Conservation (phyloP, 1,284 basidiomycete species). For the Ceratobasidium sp. region DNA sequence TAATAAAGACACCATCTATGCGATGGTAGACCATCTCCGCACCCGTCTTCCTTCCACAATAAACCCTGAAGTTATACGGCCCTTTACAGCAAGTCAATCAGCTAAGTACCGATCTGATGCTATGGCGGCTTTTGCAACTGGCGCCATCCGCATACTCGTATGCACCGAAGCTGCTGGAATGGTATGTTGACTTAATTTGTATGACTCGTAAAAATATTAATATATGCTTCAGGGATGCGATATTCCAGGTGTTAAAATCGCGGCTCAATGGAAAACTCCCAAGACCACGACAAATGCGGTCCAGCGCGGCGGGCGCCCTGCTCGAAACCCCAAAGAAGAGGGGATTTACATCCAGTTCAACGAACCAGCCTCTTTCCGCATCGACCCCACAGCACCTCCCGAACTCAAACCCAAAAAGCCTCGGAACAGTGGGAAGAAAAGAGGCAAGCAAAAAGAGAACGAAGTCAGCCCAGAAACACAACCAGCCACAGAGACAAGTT, state of each 20-base stretch:
- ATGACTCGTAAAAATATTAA: too few species aligned
- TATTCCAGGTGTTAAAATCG: neutral
- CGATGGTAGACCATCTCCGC: neutral
- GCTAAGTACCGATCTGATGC: neutral
- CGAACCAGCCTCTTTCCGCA: neutral
- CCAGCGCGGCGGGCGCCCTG: conserved; percentile 25
- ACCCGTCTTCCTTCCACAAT: neutral
- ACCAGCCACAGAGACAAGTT: neutral
- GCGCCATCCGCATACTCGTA: neutral
- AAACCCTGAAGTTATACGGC: neutral
- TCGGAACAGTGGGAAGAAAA: neutral
- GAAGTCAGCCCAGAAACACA: neutral
- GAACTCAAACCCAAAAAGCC: neutral
- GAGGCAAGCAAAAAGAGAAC: neutral
- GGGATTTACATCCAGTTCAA: neutral
- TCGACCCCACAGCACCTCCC: neutral
- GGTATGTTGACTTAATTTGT: too few species aligned
- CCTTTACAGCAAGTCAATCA: neutral
- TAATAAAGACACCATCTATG: neutral
- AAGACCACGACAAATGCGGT: neutral
- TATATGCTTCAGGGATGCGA: conserved; percentile 24
- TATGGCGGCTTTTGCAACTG: conserved; percentile 1
- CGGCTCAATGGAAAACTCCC: conserved; percentile 10
- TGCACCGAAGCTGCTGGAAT: conserved; percentile 31
- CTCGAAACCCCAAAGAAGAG: neutral